phyloP scores from a whole-genome alignment of 371 early-diverging fungal genomes.

The Phascolomyces articulosus region DNA sequence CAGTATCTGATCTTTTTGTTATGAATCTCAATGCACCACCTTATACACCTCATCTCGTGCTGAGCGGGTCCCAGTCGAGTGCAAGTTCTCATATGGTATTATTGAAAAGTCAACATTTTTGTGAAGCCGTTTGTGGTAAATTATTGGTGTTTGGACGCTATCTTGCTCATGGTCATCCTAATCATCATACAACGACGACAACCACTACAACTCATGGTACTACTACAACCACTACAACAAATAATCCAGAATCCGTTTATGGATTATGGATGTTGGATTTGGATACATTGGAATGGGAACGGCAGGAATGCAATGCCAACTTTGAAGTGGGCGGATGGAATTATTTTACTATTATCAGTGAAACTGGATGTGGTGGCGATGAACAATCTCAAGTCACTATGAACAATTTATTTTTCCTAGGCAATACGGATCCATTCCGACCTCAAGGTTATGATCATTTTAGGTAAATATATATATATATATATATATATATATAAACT shows the following conservation, averaged over 20 bases:
- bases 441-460: conserved; percentile 68
- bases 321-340: conserved; percentile 68
- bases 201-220: conserved; percentile 5
- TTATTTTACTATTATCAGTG: conserved; percentile 58
- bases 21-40: conserved; percentile 56
- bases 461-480: conserved; percentile 33
- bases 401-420: conserved; percentile 52
- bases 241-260: conserved; percentile 38
- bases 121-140: conserved; percentile 65
- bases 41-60: conserved; percentile 46
- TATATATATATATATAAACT: not conserved
- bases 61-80: conserved; percentile 34
- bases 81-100: conserved; percentile 57
- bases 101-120: conserved; percentile 69
- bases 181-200: not conserved
- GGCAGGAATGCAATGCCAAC: conserved; percentile 56
- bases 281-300: conserved; percentile 63
- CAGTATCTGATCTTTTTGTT: conserved; percentile 61
- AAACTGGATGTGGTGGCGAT: conserved; percentile 17
- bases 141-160: conserved; percentile 62
- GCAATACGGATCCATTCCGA: conserved; percentile 57
- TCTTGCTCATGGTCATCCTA: conserved; percentile 30
- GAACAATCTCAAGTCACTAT: conserved; percentile 22
- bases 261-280: conserved; percentile 71
- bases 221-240: not conserved